These are phyloP conservation scores for Prunus salicina DNA, from an alignment of 306 rosid genomes.

Conservation along the genomic window DNA sequence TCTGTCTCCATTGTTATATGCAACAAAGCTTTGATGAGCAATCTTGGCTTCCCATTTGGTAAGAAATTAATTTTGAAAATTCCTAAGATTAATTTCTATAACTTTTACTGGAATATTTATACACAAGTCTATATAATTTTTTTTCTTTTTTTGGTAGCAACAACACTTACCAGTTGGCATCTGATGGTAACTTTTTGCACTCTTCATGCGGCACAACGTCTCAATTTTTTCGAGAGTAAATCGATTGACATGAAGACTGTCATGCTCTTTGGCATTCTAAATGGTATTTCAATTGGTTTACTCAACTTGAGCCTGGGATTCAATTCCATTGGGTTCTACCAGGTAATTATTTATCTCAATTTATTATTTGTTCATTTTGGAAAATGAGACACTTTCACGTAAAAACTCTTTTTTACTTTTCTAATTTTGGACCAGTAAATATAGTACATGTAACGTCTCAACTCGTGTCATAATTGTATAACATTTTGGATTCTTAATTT, in stretches of 20 bases:
- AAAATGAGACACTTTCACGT: too few species aligned
- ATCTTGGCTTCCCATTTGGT: constrained; percentile 72
- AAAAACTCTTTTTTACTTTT: too few species aligned
- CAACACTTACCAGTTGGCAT: constrained; percentile 99
- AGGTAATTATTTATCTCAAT: constrained; percentile 42
- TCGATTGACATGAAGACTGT: constrained; percentile 80
- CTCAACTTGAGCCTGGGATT: constrained; percentile 95
- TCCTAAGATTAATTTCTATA: not conserved
- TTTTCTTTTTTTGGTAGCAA: constrained; percentile 37
- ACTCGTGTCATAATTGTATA: not conserved
- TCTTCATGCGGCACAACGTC: constrained; percentile 80
- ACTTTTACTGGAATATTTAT: too few species aligned
- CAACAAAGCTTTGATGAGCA: constrained; percentile 99
- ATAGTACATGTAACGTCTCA: not conserved
- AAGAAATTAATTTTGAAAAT: not conserved
- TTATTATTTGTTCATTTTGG: not conserved
- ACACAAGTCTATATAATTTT: not conserved
- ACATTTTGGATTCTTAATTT: not conserved
- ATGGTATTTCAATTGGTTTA: constrained; percentile 90
- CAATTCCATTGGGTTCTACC: constrained; percentile 96
- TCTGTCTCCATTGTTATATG: constrained; percentile 98
- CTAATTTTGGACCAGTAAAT: too few species aligned
- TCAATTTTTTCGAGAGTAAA: constrained; percentile 71
- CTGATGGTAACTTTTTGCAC: constrained; percentile 92
- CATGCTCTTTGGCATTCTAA: constrained; percentile 80